Evolutionary conservation across 1,284 basidiomycete genomes (phyloP).

Genomic region (Cystobasidiaceae sp.): DNA sequence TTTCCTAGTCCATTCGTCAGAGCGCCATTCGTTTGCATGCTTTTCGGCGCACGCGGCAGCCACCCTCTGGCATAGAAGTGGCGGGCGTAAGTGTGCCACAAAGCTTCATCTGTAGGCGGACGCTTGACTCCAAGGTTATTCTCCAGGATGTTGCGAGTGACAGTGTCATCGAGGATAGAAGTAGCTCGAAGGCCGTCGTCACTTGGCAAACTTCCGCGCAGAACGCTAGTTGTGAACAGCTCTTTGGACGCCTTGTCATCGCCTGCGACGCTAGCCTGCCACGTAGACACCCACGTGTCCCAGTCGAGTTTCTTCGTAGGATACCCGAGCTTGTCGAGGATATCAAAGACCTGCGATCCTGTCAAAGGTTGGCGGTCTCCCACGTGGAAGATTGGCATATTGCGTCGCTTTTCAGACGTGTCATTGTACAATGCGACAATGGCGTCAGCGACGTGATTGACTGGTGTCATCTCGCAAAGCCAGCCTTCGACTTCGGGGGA

Average conservation of each 20-base stretch:
- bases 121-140: conserved; percentile 34
- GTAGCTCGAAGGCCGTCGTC: conserved; percentile 40
- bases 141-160: conserved; percentile 37
- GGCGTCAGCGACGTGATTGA: conserved; percentile 43
- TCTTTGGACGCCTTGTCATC: conserved; percentile 32
- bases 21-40: conserved; percentile 6
- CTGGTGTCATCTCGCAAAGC: conserved; percentile 45
- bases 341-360: conserved; percentile 40
- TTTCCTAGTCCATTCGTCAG: too few relatives aligned
- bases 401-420: conserved; percentile 32
- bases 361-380: conserved; percentile 43
- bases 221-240: conserved; percentile 43
- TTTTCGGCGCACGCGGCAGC: conserved; percentile 38
- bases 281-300: conserved; percentile 44
- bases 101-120: conserved; percentile 41
- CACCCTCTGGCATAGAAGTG: conserved; percentile 46
- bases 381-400: conserved; percentile 41
- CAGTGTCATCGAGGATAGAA: conserved; percentile 43
- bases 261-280: conserved; percentile 41
- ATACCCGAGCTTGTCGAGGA: conserved; percentile 42
- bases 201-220: conserved; percentile 43
- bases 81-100: conserved; percentile 43
- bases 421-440: conserved; percentile 43
- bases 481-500: conserved; percentile 43
- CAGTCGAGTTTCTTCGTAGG: conserved; percentile 39